Percentiles rank a stretch among this genome's conserved stretches.
Evolutionary conservation across 768 basidiomycete species (phyloP).

Genomic region (Cystobasidium ongulense): DNA sequence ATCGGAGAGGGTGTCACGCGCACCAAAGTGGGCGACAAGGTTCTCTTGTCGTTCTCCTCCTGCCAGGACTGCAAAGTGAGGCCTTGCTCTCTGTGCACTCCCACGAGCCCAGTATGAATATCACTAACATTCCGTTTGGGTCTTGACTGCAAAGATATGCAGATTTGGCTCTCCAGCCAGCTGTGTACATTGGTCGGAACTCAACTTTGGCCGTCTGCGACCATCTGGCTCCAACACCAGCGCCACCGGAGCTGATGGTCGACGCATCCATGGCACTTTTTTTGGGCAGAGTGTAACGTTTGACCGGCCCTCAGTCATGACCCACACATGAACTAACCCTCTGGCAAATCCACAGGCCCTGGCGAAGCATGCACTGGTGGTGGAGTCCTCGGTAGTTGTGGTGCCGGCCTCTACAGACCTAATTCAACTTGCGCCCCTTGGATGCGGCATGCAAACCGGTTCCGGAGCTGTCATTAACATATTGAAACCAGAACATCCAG

Average conservation of each 20-base stretch:
- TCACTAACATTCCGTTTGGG: not conserved
- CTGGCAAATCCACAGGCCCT: constrained; percentile 17
- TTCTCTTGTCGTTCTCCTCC: constrained; percentile 33
- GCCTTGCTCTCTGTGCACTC: constrained; percentile 19
- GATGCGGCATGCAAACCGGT: constrained; percentile 39
- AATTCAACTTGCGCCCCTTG: constrained; percentile 32
- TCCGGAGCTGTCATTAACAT: constrained; percentile 37
- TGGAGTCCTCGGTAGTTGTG: constrained; percentile 34
- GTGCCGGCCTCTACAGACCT: constrained; percentile 33
- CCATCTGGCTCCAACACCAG: constrained; percentile 3
- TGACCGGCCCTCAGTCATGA: too few species aligned
- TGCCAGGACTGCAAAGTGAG: constrained; percentile 34
- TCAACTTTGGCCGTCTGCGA: constrained; percentile 34
- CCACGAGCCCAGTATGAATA: not conserved
- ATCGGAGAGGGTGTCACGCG: constrained; percentile 46
- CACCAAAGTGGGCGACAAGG: constrained; percentile 44
- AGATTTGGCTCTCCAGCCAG: constrained; percentile 26
- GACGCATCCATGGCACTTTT: constrained; percentile 36
- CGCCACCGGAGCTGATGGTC: constrained; percentile 14
- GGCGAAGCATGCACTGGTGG: constrained; percentile 37
- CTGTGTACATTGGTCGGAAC: constrained; percentile 16
- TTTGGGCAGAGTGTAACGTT: constrained; percentile 37
- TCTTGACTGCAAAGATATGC: constrained; percentile 12
- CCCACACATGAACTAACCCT: too few species aligned
- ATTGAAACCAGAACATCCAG: constrained; percentile 11